Conservation (phyloP, 495 filamentous ascomycete species). For the Hypomontagnella monticulosa region DNA sequence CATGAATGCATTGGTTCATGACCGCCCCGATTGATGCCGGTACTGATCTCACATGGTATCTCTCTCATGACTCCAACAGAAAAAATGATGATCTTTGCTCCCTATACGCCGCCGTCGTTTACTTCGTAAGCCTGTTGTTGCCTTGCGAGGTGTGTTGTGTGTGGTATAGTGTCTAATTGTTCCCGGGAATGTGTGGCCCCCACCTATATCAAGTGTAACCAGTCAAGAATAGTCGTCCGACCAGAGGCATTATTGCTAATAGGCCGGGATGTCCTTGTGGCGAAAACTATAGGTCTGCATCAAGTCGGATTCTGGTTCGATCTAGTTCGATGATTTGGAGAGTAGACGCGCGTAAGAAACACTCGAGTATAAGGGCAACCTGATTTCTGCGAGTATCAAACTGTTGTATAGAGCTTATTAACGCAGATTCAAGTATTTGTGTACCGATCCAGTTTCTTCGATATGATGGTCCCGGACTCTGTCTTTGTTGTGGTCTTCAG, state of each 20-base stretch:
- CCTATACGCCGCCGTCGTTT: slow-evolving; percentile 20
- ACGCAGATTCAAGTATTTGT: neutral
- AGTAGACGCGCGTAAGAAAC: neutral
- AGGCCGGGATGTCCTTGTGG: too few species aligned
- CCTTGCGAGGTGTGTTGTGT: neutral
- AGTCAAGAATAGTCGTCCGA: neutral
- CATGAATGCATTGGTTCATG: slow-evolving; percentile 1
- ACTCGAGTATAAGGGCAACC: neutral
- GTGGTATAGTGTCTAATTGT: neutral
- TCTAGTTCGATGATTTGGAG: neutral
- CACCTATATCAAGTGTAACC: neutral
- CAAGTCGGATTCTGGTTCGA: neutral
- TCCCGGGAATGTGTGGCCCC: neutral
- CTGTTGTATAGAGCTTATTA: neutral
- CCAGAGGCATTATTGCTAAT: too few species aligned
- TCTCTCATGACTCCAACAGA: slow-evolving; percentile 20
- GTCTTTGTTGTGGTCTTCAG: neutral
- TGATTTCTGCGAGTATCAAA: neutral
- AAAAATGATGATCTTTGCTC: slow-evolving; percentile 3
- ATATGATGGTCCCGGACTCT: neutral
- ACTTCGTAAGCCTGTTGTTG: slow-evolving; percentile 17
- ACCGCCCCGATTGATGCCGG: slow-evolving; percentile 3
- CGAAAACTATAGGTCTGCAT: neutral
- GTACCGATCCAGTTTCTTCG: neutral
- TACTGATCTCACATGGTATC: slow-evolving; percentile 21